Base-by-base conservation (phyloP, 257 asterid genomes). In the Petunia secreta region DNA sequence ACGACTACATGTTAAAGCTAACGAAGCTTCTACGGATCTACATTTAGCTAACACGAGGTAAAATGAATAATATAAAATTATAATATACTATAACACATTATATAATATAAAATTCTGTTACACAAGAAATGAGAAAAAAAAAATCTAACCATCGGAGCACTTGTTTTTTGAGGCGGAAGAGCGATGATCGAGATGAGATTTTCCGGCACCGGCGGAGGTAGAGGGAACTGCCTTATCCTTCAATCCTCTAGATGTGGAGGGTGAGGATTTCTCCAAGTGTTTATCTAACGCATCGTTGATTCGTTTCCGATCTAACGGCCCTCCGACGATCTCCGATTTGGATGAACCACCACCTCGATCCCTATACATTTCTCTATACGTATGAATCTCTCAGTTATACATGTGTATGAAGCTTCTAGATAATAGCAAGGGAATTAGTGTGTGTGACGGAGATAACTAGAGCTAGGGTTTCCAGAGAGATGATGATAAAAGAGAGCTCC, bases 271-370 rank as follows among this genome's bases (percentile, higher is more conserved):
- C 91, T 95, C 97, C 89, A 95, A 85, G 76, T 95, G 97, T 80
- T 92, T 93, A 89, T 93, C 98, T 89, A 95, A 87, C 63, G 91
- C 94, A 81, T 95, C 99, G 88, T 93, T 95, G 78, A 95, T 92
- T 79, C 98, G 89, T 86, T 95, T 95, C 94, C 99, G 98, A 92
- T 95, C 98, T 89, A 95, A 86, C 82, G 90, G 74, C 57, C 92
- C 98, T 10, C 97, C 94, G 34, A 86, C 94, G 80, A 85, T 79
- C 86, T 87, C 90, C 66, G 87, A 71, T 87, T 91, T 95, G 57
- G 97, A 90, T 39, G 94, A 84, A 67, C 86, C 91, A 50, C 88
- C 92, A 52, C 65, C 94, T 73, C 99, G 97, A 88, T 90, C 94
- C 79, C 92, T 90, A 75, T 93, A 90, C 97, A 93, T 93, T 73